Evolutionary conservation across 2,329 filamentous ascomycete genomes (phyloP).

Genomic region (Alternaria conjuncta): DNA sequence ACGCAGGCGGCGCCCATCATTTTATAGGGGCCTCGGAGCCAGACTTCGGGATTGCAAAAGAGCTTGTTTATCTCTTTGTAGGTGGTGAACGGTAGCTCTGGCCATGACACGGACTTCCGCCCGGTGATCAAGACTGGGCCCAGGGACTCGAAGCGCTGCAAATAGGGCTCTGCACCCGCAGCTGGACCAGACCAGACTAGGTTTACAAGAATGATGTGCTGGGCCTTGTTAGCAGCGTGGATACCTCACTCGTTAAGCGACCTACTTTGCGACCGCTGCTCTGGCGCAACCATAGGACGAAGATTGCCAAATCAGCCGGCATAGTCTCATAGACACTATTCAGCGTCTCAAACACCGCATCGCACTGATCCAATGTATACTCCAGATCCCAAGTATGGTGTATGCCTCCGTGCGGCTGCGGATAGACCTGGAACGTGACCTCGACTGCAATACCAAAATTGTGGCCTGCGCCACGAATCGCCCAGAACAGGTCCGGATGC

Average conservation of each 20-base stretch:
- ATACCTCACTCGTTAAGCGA: neutral
- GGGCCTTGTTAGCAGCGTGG: neutral
- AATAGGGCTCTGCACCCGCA: neutral
- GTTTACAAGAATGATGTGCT: slow-evolving; percentile 7
- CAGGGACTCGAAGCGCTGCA: slow-evolving; percentile 6
- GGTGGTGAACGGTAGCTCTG: slow-evolving; percentile 6
- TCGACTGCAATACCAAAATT: slow-evolving; percentile 9
- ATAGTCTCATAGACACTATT: slow-evolving; percentile 5
- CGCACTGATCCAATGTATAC: slow-evolving; percentile 4
- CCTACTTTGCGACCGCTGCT: slow-evolving; percentile 6
- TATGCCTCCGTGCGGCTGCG: slow-evolving; percentile 1
- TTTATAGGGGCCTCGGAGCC: slow-evolving; percentile 1
- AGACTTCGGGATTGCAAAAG: slow-evolving; percentile 5
- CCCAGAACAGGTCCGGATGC: slow-evolving; percentile 3
- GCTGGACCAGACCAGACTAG: slow-evolving; percentile 6
- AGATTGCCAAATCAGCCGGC: slow-evolving; percentile 6
- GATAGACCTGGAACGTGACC: slow-evolving; percentile 3
- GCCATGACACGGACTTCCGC: slow-evolving; percentile 6
- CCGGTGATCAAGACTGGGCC: neutral
- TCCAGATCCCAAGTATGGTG: slow-evolving; percentile 11
- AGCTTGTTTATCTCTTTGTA: slow-evolving; percentile 14
- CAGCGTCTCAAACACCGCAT: slow-evolving; percentile 4
- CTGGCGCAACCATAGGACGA: slow-evolving; percentile 5
- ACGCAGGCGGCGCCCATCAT: slow-evolving; percentile 9
- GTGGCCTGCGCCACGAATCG: slow-evolving; percentile 2